Evolutionary conservation across 371 early-diverging fungal genomes (phyloP), one percentile per base, ranked within the genome.

Genomic region (Mortierella sp.): DNA sequence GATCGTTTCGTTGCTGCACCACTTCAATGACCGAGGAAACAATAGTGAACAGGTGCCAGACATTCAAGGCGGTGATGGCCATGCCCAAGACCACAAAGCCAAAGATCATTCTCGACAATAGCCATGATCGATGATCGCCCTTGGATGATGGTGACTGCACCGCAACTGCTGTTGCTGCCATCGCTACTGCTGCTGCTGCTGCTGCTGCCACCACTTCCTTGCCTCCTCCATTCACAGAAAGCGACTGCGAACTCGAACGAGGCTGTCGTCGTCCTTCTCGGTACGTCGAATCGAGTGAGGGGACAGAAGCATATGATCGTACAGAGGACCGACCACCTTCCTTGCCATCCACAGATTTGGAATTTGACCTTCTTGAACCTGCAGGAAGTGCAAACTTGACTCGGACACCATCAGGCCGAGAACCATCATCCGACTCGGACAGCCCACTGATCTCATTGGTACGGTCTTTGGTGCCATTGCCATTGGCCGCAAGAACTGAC

Each of bases 31-130:
- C 37, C 2, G 71, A 63, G 0, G 56, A 59, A 8, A 70, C 60
- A n/a, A 60, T 46, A 24, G 31, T 34, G 25, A 63, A 55, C 31
- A 70, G 25, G n/a, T 70, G 54, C 71, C 71, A 70, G 39, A 60
- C 59, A 40, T 70, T 70, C 41, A 70, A 6, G 9, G 60, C 64
- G 1, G 71, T 59, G 25, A 60, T 55, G 7, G 46, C 57, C 56
- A 70, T 48, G 14, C 60, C 68, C 63, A 70, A 25, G 44, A 63
- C 39, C 47, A 63, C 64, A 44, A 58, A 59, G 1, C 45, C 51
- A 27, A 67, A 51, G 17, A 67, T 17, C 24, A 50, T 17, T 37
- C 28, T 67, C 6, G 68, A 60, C 9, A 60, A 31, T 8, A 49
- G 17, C 21, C 43, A 31, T 0, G 43, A 14, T n/a, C 25, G 9